Evolutionary conservation across 371 early-diverging fungal genomes (phyloP).

Genomic region (Haplosporangium sp.): DNA sequence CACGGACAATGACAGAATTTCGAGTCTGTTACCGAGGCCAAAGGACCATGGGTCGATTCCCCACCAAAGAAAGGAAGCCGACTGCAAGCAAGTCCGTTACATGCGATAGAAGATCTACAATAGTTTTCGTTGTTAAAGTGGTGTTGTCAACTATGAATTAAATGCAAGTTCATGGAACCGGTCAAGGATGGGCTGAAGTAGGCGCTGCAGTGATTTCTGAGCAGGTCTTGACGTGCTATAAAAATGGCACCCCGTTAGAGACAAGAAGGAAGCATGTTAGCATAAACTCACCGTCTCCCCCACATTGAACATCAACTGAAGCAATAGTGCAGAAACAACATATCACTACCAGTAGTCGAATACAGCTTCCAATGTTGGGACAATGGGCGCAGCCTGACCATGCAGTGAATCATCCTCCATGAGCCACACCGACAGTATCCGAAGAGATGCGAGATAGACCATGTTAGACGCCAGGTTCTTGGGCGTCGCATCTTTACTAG

Average conservation of each 20-base stretch:
- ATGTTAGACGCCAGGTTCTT: conserved; percentile 26
- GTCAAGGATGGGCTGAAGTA: conserved; percentile 38
- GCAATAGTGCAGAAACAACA: no score
- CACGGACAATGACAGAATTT: conserved; percentile 1
- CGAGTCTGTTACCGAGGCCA: not conserved
- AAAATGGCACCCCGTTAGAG: not conserved
- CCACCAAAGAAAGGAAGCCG: not conserved
- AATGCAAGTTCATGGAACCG: conserved; percentile 31
- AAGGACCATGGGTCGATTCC: not conserved
- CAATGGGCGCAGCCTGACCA: conserved; percentile 25
- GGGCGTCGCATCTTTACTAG: conserved; percentile 12
- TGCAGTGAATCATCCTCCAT: conserved; percentile 49
- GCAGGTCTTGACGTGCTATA: conserved; percentile 37
- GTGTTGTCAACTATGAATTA: not conserved
- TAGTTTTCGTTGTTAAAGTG: not conserved
- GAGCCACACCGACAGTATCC: conserved; percentile 41
- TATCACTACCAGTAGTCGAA: conserved; percentile 27
- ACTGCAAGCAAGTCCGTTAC: conserved; percentile 14
- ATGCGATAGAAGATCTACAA: no score
- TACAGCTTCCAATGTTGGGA: conserved; percentile 29
- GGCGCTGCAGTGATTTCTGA: conserved; percentile 24
- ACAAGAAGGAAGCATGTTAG: not conserved
- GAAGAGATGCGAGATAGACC: conserved; percentile 40
- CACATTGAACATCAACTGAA: no score
- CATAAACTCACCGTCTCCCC: no score